Conservation (phyloP, 2,329 filamentous ascomycete species). For the Stachybotrys chlorohalonatus region DNA sequence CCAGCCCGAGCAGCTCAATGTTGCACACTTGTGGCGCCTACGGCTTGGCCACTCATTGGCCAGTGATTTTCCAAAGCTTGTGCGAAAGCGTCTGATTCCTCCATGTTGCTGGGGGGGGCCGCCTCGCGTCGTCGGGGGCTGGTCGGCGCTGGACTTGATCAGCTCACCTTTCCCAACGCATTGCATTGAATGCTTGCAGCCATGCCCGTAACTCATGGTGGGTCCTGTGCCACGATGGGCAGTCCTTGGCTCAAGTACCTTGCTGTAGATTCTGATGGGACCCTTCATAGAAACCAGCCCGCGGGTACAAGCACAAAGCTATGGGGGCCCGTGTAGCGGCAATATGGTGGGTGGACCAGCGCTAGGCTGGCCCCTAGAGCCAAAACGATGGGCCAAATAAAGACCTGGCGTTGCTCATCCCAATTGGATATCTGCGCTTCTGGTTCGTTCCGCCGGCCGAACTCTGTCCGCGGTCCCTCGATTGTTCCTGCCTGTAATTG, state of each 20-base stretch:
- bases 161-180: neutral
- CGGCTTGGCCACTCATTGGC: neutral
- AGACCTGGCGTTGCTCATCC: neutral
- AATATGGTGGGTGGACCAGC: constrained; percentile 4
- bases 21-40: neutral
- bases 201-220: neutral
- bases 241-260: too few relatives aligned
- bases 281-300: too few relatives aligned
- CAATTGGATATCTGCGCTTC: constrained; percentile 4
- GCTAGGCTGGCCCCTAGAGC: constrained; percentile 8
- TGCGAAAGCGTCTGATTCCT: too few relatives aligned
- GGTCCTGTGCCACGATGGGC: too few relatives aligned
- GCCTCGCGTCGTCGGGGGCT: neutral
- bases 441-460: constrained; percentile 1
- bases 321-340: neutral
- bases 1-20: neutral
- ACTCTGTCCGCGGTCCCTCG: neutral
- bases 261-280: too few relatives aligned
- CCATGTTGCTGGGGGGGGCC: neutral
- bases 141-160: neutral
- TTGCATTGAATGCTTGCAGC: neutral
- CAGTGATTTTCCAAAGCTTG: neutral
- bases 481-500: constrained; percentile 2
- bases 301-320: too few relatives aligned
- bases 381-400: constrained; percentile 11